These are phyloP conservation scores for Claviceps arundinis DNA, from an alignment of 2,329 filamentous ascomycete species.

Conservation along the genomic window DNA sequence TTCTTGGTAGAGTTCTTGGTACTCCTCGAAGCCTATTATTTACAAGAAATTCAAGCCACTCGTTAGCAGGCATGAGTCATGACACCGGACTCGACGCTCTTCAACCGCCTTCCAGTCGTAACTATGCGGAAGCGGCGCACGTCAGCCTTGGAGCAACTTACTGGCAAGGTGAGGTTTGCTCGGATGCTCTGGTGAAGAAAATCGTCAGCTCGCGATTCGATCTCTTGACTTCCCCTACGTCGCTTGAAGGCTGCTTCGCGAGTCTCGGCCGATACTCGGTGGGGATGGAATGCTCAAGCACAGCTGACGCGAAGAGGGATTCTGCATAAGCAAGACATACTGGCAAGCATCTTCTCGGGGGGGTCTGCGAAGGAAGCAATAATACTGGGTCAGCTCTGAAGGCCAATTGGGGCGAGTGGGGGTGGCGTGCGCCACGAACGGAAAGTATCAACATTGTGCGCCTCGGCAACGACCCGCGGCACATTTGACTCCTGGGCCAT, in stretches of 20 bases:
- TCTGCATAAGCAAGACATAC: constrained; percentile 29
- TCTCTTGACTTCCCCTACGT: no score
- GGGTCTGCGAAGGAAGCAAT: constrained; percentile 32
- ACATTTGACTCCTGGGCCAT: constrained; percentile 33
- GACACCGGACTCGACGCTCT: neutral
- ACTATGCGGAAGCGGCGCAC: neutral
- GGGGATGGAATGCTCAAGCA: no score
- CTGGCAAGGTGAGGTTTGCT: constrained; percentile 54
- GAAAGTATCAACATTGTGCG: constrained; percentile 63
- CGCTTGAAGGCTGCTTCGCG: no score
- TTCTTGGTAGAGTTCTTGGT: constrained; percentile 58
- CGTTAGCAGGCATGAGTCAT: neutral
- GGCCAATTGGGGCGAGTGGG: neutral
- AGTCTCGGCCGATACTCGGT: no score
- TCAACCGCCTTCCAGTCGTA: neutral
- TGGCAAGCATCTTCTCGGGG: constrained; percentile 53
- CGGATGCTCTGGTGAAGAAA: constrained; percentile 45
- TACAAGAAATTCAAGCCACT: neutral
- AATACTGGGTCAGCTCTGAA: neutral
- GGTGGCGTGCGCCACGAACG: constrained; percentile 30
- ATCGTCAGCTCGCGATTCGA: constrained; percentile 10
- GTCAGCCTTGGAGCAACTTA: constrained; percentile 25
- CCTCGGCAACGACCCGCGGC: constrained; percentile 58
- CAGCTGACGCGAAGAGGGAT: no score
- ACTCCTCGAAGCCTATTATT: constrained; percentile 46